A percentile compares a stretch with the other conserved stretches of the same genome.
phyloP scores from a whole-genome alignment of 2,329 filamentous ascomycete genomes.

The Verticillium isaacii region DNA sequence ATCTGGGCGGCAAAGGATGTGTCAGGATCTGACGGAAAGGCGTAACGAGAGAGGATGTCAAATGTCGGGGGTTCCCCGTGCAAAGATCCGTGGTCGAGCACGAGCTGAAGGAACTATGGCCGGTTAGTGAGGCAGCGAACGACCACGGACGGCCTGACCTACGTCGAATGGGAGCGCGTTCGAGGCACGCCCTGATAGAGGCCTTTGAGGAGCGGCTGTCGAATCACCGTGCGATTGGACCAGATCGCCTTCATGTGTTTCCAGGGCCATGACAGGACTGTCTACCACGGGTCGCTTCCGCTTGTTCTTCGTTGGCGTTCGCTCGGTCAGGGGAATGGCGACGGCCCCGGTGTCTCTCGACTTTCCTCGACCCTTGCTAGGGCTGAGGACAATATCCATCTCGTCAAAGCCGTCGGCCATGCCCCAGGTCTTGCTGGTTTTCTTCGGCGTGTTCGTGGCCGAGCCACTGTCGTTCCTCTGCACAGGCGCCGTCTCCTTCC shows the following conservation, averaged over 20 bases:
- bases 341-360: constrained; percentile 36
- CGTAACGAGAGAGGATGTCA: constrained; percentile 60
- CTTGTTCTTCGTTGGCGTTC: constrained; percentile 64
- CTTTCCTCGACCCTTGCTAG: constrained; percentile 43
- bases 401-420: constrained; percentile 76
- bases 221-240: constrained; percentile 26
- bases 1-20: constrained; percentile 63
- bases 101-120: constrained; percentile 52
- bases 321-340: constrained; percentile 40
- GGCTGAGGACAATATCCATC: constrained; percentile 50
- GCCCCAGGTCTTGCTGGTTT: constrained; percentile 47
- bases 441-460: constrained; percentile 53
- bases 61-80: constrained; percentile 57
- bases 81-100: constrained; percentile 57
- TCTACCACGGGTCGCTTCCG: constrained; percentile 62
- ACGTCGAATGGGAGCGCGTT: constrained; percentile 38
- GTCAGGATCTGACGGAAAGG: constrained; percentile 58
- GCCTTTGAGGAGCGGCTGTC: constrained; percentile 1
- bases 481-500: constrained; percentile 34
- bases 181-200: neutral
- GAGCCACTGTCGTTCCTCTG: constrained; percentile 16
- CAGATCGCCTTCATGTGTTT: constrained; percentile 41
- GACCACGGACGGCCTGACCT: constrained; percentile 13
- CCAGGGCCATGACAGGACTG: constrained; percentile 61
- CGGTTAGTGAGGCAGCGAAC: constrained; percentile 14